Percentiles rank a stretch among this genome's conserved stretches.
phyloP scores from a whole-genome alignment of 1,284 basidiomycete genomes.

The Pyrrhoderma noxium region DNA sequence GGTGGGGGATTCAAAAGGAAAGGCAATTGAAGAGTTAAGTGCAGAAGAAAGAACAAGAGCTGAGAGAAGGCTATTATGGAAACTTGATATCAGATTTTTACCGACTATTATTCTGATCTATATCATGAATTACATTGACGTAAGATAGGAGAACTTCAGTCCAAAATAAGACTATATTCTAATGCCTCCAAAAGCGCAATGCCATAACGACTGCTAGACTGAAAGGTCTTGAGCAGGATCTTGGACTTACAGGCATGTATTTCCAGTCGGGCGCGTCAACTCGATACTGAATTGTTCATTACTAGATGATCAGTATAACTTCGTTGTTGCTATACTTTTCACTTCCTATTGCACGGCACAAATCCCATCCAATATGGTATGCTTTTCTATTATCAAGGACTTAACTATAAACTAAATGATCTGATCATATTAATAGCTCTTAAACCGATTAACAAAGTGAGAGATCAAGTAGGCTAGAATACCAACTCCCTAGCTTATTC shows the following conservation, averaged over 20 bases:
- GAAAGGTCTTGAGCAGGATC: conserved; percentile 53
- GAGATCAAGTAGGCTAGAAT: conserved; percentile 25
- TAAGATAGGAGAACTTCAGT: conserved; percentile 28
- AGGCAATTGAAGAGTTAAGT: background rate
- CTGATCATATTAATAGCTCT: conserved; percentile 29
- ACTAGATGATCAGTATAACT: conserved; percentile 53
- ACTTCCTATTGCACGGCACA: conserved; percentile 55
- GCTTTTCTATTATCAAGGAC: conserved; percentile 16
- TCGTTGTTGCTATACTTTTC: conserved; percentile 51
- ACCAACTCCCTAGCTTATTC: background rate
- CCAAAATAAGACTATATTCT: background rate
- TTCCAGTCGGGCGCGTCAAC: conserved; percentile 4
- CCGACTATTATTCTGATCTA: conserved; percentile 56
- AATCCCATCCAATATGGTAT: conserved; percentile 60
- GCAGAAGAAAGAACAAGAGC: conserved; percentile 18
- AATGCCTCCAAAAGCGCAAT: conserved; percentile 37
- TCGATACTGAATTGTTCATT: background rate
- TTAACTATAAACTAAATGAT: background rate
- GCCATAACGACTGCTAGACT: conserved; percentile 54
- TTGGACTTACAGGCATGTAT: conserved; percentile 39
- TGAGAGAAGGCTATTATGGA: conserved; percentile 42
- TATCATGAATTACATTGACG: conserved; percentile 66
- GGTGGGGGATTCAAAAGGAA: background rate
- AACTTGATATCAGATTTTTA: conserved; percentile 50
- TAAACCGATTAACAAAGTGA: conserved; percentile 38